Conservation (phyloP, 169 alveolate genomes). For the Cardiosporidium cionae region DNA sequence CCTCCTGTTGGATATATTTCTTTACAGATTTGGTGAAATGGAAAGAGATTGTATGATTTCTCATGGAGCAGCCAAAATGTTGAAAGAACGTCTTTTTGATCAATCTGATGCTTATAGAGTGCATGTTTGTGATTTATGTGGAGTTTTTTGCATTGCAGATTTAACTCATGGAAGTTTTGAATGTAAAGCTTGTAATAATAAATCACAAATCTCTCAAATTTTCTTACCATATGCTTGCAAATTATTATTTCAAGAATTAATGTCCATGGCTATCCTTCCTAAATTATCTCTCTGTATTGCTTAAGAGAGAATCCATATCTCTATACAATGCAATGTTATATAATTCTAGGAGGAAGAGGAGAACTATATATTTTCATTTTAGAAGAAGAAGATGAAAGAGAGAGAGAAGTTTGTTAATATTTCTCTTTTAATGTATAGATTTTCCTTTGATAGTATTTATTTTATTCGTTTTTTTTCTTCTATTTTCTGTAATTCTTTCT, state of each 20-base stretch:
- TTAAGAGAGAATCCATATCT: not conserved
- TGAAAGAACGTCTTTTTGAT: conserved; percentile 97
- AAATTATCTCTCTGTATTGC: conserved; percentile 62
- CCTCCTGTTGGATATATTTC: not conserved
- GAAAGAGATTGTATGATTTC: conserved; percentile 99
- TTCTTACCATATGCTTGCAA: conserved; percentile 97
- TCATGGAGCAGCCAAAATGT: conserved; percentile 99
- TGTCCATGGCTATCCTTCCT: conserved; percentile 97
- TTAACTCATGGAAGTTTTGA: conserved; percentile 67
- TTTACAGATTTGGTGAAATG: conserved; percentile 99
- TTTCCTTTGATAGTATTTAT: not conserved
- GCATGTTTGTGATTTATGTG: conserved; percentile 96
- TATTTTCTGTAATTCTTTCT: no score
- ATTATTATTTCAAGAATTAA: conserved; percentile 91
- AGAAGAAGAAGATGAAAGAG: not conserved
- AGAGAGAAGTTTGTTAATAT: not conserved
- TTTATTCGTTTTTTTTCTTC: no score
- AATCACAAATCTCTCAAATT: conserved; percentile 68
- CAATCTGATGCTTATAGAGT: conserved; percentile 96
- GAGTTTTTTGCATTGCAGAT: conserved; percentile 90
- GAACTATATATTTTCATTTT: not conserved
- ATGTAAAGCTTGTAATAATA: conserved; percentile 26
- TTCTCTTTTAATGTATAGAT: not conserved
- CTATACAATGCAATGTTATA: not conserved
- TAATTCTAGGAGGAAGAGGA: not conserved